Evolutionary conservation across 1,284 basidiomycete genomes (phyloP).

Genomic region (Irpex sp.): DNA sequence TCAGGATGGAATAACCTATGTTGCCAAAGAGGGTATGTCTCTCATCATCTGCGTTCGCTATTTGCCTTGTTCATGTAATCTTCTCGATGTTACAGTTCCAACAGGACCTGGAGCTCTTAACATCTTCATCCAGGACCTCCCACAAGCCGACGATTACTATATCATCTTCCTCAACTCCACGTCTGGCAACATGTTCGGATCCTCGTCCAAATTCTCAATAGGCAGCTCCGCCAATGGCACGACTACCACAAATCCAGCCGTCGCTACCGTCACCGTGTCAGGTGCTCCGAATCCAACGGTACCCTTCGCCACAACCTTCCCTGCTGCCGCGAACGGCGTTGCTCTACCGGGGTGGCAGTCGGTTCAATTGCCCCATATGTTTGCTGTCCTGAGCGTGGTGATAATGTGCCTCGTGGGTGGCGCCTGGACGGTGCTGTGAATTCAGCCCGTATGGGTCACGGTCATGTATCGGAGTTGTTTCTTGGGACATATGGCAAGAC

Average conservation of each 20-base stretch:
- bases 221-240: conserved; percentile 36
- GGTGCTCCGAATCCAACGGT: conserved; percentile 41
- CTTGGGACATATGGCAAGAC: neutral
- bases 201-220: conserved; percentile 61
- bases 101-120: conserved; percentile 45
- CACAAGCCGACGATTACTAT: conserved; percentile 70
- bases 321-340: conserved; percentile 27
- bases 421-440: conserved; percentile 23
- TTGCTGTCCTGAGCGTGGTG: conserved; percentile 16
- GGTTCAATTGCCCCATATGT: conserved; percentile 19
- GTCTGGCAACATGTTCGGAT: conserved; percentile 55
- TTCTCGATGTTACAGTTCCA: conserved; percentile 30
- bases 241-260: conserved; percentile 24
- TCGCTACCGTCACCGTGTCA: conserved; percentile 38
- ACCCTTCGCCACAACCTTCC: conserved; percentile 40
- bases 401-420: conserved; percentile 21
- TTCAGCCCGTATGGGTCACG: neutral
- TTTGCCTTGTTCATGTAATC: neutral
- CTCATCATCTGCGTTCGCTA: neutral
- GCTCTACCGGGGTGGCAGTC: conserved; percentile 21
- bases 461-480: neutral
- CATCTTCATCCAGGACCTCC: conserved; percentile 56
- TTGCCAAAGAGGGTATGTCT: conserved; percentile 61
- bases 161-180: conserved; percentile 70
- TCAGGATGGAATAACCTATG: conserved; percentile 52